Evolutionary conservation across 495 filamentous ascomycete genomes (phyloP).

Genomic region (Penicillium dipodomyicola): DNA sequence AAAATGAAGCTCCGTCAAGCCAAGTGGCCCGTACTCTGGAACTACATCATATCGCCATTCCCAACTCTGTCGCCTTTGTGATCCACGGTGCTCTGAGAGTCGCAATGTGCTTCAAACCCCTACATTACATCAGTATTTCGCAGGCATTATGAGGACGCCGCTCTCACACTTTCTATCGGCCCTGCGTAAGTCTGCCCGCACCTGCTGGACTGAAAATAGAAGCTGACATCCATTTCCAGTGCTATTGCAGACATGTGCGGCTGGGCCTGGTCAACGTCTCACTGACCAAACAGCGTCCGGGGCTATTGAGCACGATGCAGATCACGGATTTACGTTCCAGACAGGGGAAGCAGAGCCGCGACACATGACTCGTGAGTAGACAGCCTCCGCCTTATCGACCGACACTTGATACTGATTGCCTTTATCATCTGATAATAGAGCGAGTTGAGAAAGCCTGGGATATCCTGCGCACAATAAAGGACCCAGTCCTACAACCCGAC

Average conservation of each 20-base stretch:
- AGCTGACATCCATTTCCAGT: constrained; percentile 37
- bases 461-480: constrained; percentile 34
- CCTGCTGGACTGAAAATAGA: constrained; percentile 3
- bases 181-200: constrained; percentile 35
- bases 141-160: constrained; percentile 43
- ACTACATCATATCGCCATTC: constrained; percentile 23
- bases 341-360: constrained; percentile 20
- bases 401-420: not conserved
- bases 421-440: constrained; percentile 22
- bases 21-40: constrained; percentile 42
- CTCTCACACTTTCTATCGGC: constrained; percentile 40
- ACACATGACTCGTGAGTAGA: constrained; percentile 36
- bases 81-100: constrained; percentile 16
- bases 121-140: constrained; percentile 18
- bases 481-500: constrained; percentile 27
- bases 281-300: constrained; percentile 19
- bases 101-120: constrained; percentile 43
- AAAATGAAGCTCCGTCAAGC: constrained; percentile 46
- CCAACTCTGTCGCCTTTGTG: constrained; percentile 8
- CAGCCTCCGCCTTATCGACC: not conserved
- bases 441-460: constrained; percentile 38
- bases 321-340: constrained; percentile 20
- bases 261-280: constrained; percentile 29
- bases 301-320: constrained; percentile 19
- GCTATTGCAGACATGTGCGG: constrained; percentile 35